Evolutionary conservation across 192 early-diverging fungal species (phyloP).

Genomic region (Geranomyces variabilis): DNA sequence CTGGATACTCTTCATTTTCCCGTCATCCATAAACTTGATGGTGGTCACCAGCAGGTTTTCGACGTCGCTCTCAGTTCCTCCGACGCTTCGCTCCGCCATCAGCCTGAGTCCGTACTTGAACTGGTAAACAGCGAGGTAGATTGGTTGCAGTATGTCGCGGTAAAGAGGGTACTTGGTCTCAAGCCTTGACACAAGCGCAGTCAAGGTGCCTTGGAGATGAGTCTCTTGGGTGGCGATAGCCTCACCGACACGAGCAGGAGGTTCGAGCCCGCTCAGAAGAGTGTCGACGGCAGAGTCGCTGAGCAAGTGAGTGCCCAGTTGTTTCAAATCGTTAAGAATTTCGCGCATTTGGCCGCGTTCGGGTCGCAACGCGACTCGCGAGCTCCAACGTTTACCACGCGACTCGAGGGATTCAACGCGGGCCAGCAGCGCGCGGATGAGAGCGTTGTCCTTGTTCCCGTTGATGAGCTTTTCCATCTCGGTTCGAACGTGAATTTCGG

Average conservation of each 20-base stretch:
- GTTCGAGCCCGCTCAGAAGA: slow-evolving; percentile 52
- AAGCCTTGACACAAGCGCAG: slow-evolving; percentile 65
- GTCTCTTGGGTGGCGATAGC: slow-evolving; percentile 42
- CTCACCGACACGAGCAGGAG: neutral
- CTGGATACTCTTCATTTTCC: slow-evolving; percentile 1
- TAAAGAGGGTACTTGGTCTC: slow-evolving; percentile 72
- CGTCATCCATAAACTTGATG: slow-evolving; percentile 19
- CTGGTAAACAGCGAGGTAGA: slow-evolving; percentile 70
- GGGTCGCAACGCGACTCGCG: slow-evolving; percentile 64
- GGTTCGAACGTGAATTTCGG: slow-evolving; percentile 62
- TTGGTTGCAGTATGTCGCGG: slow-evolving; percentile 74
- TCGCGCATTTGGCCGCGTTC: slow-evolving; percentile 65
- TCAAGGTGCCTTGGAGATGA: slow-evolving; percentile 71
- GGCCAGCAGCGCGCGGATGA: slow-evolving; percentile 2
- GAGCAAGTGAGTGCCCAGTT: slow-evolving; percentile 59
- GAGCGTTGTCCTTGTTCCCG: slow-evolving; percentile 21
- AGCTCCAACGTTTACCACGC: slow-evolving; percentile 9
- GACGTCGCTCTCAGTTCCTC: neutral
- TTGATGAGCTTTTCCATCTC: slow-evolving; percentile 36
- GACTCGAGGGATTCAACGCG: neutral
- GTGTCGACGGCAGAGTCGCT: slow-evolving; percentile 42
- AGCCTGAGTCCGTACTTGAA: slow-evolving; percentile 76
- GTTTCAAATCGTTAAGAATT: slow-evolving; percentile 64
- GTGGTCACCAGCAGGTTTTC: slow-evolving; percentile 1
- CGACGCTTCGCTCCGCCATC: slow-evolving; percentile 33